Evolutionary conservation across 2,329 filamentous ascomycete species (phyloP).

Genomic region (Pseudocercospora eumusae): DNA sequence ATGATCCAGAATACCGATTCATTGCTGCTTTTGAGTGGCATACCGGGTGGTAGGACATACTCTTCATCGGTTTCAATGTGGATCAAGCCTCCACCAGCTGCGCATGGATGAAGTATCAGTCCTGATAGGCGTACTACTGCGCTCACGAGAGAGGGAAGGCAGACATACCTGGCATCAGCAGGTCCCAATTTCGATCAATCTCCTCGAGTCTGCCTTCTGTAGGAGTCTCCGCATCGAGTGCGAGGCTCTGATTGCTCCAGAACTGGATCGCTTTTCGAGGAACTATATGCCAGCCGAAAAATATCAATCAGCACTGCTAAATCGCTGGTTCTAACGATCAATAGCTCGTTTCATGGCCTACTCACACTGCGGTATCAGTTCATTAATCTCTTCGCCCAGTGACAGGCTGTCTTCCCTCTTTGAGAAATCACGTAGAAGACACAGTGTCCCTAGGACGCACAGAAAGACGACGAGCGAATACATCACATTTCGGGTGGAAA

Average conservation of each 20-base stretch:
- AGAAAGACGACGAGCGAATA: too few species aligned
- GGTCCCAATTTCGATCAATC: neutral
- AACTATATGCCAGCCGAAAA: neutral
- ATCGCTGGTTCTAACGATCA: neutral
- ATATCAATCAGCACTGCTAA: neutral
- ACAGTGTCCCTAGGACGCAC: neutral
- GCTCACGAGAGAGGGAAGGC: neutral
- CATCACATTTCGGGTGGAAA: too few species aligned
- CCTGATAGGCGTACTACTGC: too few species aligned
- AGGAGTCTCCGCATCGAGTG: neutral
- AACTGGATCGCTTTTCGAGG: neutral
- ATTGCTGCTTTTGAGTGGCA: neutral
- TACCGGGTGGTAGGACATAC: neutral
- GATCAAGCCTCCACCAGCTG: slow-evolving; percentile 5
- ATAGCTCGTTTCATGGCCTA: neutral
- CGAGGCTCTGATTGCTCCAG: neutral
- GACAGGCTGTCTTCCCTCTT: neutral
- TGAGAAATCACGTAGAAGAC: neutral
- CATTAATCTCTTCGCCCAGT: neutral
- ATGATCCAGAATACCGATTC: neutral
- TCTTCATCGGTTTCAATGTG: neutral
- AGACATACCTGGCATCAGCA: slow-evolving; percentile 2
- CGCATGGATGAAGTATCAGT: neutral
- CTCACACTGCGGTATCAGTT: neutral
- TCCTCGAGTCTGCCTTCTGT: neutral